Conservation (phyloP, 306 rosid genomes). For the Rubus idaeus region DNA sequence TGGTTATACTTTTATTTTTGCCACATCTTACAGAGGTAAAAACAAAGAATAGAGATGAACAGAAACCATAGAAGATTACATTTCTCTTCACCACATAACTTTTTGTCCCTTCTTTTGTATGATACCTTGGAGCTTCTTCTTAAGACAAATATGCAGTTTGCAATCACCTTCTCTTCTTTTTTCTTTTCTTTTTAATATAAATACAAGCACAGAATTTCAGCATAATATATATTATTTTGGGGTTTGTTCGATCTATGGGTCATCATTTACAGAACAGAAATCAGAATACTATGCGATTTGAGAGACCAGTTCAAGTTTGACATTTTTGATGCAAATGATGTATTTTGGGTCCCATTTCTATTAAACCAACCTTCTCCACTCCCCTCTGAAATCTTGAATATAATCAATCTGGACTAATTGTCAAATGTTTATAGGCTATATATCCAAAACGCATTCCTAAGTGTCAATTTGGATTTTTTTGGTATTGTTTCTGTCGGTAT, state of each 20-base stretch:
- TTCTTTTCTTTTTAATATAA: not conserved
- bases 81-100: conserved; percentile 6
- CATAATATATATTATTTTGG: no score
- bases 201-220: not conserved
- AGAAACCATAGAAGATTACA: not conserved
- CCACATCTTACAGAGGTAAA: conserved; percentile 10
- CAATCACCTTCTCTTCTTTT: not conserved
- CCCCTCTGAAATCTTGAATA: not conserved
- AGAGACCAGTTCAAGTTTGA: not conserved
- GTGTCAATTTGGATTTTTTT: no score
- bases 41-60: not conserved
- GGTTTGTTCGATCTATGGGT: not conserved
- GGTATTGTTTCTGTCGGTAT: no score
- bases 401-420: not conserved
- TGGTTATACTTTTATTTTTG: not conserved
- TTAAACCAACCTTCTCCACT: not conserved
- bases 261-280: not conserved
- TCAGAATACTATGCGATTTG: not conserved
- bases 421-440: not conserved
- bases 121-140: conserved; percentile 2
- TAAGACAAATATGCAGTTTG: not conserved
- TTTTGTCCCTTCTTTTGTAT: conserved; percentile 15
- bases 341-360: not conserved
- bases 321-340: not conserved
- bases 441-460: no score